Base-by-base conservation (phyloP, 805 yeast genomes). In the Hemisphaericaspora nanyangensis region DNA sequence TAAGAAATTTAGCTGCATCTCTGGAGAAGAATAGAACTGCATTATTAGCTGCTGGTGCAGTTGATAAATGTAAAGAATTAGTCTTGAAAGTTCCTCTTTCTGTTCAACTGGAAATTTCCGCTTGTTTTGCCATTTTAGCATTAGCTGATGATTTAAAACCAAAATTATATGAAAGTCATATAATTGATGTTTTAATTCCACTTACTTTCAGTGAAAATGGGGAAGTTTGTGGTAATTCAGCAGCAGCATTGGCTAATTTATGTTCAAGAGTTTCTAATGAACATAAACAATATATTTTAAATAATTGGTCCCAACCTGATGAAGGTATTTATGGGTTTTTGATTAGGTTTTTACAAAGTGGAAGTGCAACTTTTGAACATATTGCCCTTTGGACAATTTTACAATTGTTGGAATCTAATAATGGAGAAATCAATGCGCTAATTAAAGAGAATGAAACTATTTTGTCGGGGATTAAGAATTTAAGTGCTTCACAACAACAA, bases 201-300 rank as follows among this genome's bases (percentile, higher is more conserved):
- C 76, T 93, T 59, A 93, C 98, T 2, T 80, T 78, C 51, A 85
- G 95, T 31, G 76, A 76, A 40, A 89, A 89, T 58, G 85, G 89
- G 43, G 99, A 95, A 64, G 97, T 93, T 13, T 93, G 96, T 61
- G 99, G 99, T 41, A 93, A 93, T 63, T 85, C 96, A 2, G 99
- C 98, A 12, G 99, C 99, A 27, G 98, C 99, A 2, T 74, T 93
- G 49, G 99, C 99, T 22, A 93, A 93, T 58, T 70, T 93, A 51
- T 88, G 96, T 50, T 89, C 97, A 4, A 80, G 96, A 63, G 87
- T 91, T 27, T 59, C 68, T 13, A 77, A 77, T 51, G 90, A 87
- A 51, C 90, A 90, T 61, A 75, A 80, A 43, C 68, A 65, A 38
- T 81, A 82, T 47, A 86, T 93, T 44, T 73, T 88, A 42, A 75